Base-by-base conservation (phyloP, 2,329 filamentous ascomycete genomes). In the Aspergillus novofumigatus region DNA sequence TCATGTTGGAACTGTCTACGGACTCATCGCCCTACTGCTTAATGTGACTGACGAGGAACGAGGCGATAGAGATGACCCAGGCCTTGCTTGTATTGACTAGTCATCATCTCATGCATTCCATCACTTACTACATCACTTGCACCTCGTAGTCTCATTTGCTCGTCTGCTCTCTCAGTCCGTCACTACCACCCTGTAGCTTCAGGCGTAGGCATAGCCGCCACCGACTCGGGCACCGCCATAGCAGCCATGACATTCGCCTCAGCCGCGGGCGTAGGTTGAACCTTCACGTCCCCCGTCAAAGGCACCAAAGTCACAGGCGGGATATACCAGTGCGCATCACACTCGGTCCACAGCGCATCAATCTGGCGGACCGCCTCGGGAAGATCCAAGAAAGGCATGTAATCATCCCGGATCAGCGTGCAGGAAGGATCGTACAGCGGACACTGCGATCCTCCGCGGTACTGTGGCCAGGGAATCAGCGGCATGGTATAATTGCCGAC, bases 381-480 rank as follows among this genome's bases (percentile, higher is more conserved):
- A 2, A 67, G 50, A n/a, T 55, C 35, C 23, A 67, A 49, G 55
- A 57, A 62, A 2, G 65, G 65, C 41, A 51, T 25, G 52, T 67
- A 67, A 38, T 67, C 62, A 44, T 66, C 59, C 4, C 65, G 62
- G 29, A 67, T 49, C 17, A 65, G 63, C 2, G 59, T 60, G 49
- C 65, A 67, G 14, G 48, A 41, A 5, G 49, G 47, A n/a, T 57
- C 55, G 1, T 38, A 32, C 3, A 62, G 21, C 20, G 60, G 59
- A 50, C 65, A 66, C 32, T 67, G 65, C 21, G 49, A 48, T 3
- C 61, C 65, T 5, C 61, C 65, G 3, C 49, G 53, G 44, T 63
- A 67, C 60, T 64, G 56, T 23, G 56, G 56, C 64, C 64, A 67
- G 3, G 65, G 65, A 9, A 67, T 56, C 5, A 66, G 20, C 0